Evolutionary conservation across 331 rosid species (phyloP).

Genomic region (Acacia concinna): DNA sequence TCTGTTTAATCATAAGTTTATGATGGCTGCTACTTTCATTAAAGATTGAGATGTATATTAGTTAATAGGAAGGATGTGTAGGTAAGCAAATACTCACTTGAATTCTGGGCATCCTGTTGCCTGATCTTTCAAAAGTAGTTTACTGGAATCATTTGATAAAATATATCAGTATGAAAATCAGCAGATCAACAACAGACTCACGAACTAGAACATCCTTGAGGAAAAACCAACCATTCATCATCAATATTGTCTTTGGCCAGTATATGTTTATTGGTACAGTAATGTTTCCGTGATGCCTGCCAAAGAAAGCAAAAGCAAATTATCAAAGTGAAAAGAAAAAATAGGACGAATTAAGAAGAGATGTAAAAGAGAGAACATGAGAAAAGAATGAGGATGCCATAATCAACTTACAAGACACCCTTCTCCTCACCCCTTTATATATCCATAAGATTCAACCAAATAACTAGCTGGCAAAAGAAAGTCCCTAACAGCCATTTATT

Average conservation of each 20-base stretch:
- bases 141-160: conserved; percentile 52
- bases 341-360: not conserved
- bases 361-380: not conserved
- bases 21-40: conserved; percentile 25
- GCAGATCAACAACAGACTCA: conserved; percentile 10
- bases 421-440: not conserved
- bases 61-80: not conserved
- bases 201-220: conserved; percentile 12
- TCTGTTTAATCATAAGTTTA: conserved; percentile 47
- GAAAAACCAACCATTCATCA: conserved; percentile 75
- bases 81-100: conserved; percentile 59
- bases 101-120: conserved; percentile 72
- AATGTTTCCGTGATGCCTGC: conserved; percentile 91
- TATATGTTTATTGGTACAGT: conserved; percentile 77
- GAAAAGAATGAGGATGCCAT: not conserved
- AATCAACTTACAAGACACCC: not conserved
- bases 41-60: conserved; percentile 5
- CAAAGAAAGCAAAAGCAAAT: conserved; percentile 15
- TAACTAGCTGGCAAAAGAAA: not conserved
- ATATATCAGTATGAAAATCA: conserved; percentile 33
- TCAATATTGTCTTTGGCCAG: conserved; percentile 66
- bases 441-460: not conserved
- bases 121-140: conserved; percentile 64
- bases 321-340: not conserved
- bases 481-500: not conserved